phyloP scores from a whole-genome alignment of 2,329 filamentous ascomycete genomes.

The Claviceps spartinae region DNA sequence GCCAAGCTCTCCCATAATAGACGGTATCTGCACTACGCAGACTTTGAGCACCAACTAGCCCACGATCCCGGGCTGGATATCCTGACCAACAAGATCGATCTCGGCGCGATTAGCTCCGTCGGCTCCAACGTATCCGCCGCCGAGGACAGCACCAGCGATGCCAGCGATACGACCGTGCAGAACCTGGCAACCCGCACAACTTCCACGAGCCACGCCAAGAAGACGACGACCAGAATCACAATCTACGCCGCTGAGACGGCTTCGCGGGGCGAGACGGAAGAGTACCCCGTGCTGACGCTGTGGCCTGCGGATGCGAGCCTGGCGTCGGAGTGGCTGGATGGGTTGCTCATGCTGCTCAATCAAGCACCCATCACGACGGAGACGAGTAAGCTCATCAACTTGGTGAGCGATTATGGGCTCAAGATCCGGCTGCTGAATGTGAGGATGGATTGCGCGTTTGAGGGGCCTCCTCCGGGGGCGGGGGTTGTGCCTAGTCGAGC shows the following conservation, averaged over 20 bases:
- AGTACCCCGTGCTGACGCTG: constrained; percentile 68
- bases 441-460: constrained; percentile 63
- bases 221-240: constrained; percentile 69
- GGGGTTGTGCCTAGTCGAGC: constrained; percentile 70
- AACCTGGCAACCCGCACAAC: constrained; percentile 22
- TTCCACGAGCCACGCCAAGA: constrained; percentile 23
- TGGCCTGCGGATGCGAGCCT: constrained; percentile 67
- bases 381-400: constrained; percentile 74
- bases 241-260: constrained; percentile 46
- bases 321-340: constrained; percentile 94
- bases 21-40: constrained; percentile 77
- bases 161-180: constrained; percentile 29
- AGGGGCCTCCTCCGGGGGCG: constrained; percentile 51
- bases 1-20: constrained; percentile 84
- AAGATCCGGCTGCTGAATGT: constrained; percentile 91
- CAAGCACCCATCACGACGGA: constrained; percentile 95
- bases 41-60: constrained; percentile 55
- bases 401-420: constrained; percentile 81
- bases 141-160: constrained; percentile 32
- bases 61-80: constrained; percentile 59
- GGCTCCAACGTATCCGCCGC: constrained; percentile 78
- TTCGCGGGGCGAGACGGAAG: constrained; percentile 29
- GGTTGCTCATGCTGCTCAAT: constrained; percentile 84
- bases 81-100: constrained; percentile 70
- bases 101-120: constrained; percentile 79